These are phyloP conservation scores for Penicillium paneum DNA, from an alignment of 2,329 filamentous ascomycete species.

Conservation along the genomic window DNA sequence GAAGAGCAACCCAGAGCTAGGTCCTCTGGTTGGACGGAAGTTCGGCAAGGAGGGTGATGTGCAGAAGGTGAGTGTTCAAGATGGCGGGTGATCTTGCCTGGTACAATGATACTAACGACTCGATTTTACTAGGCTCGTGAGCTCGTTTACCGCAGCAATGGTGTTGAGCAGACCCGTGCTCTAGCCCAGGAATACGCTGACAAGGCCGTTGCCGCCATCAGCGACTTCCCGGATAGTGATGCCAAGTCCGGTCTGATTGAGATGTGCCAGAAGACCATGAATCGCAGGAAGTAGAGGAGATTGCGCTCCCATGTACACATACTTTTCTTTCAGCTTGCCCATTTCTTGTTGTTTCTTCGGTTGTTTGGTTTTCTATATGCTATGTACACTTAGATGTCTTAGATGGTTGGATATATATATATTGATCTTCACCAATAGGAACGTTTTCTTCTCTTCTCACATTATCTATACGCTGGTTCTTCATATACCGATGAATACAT, in stretches of 20 bases:
- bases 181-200: conserved; percentile 88
- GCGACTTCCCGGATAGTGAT: conserved; percentile 84
- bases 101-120: conserved; percentile 10
- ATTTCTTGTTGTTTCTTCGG: conserved; percentile 6
- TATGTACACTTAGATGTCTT: conserved; percentile 23
- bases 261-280: conserved; percentile 90
- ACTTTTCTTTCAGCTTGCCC: conserved; percentile 14
- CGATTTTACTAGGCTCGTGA: conserved; percentile 67
- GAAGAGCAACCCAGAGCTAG: conserved; percentile 82
- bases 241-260: conserved; percentile 88
- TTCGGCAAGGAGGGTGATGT: conserved; percentile 84
- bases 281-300: conserved; percentile 68
- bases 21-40: conserved; percentile 84
- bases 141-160: conserved; percentile 76
- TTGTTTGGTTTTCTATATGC: conserved; percentile 11
- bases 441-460: not conserved
- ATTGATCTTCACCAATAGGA: conserved; percentile 4
- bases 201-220: conserved; percentile 81
- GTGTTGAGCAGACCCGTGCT: conserved; percentile 85
- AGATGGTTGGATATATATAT: conserved; percentile 12
- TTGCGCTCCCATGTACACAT: conserved; percentile 20
- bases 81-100: not conserved
- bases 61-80: conserved; percentile 59
- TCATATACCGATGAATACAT: not conserved
- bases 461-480: not conserved